Conservation (phyloP, 2,329 filamentous ascomycete genomes). For the Paracoccidioides lutzii region DNA sequence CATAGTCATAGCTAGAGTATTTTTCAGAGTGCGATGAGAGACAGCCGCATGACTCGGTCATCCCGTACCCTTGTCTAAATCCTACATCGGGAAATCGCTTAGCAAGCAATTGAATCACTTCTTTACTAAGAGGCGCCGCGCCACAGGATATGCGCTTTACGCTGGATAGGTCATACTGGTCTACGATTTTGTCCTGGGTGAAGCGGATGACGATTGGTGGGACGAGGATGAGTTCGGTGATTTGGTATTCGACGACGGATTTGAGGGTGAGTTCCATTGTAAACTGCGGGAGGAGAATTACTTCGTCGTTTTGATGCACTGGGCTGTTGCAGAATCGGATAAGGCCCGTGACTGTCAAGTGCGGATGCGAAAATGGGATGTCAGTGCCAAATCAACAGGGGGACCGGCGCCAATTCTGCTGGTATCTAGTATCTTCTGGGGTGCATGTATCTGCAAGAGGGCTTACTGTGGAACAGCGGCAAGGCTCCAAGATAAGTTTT, state of each 20-base stretch:
- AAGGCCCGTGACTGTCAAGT: conserved; percentile 39
- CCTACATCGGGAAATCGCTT: conserved; percentile 44
- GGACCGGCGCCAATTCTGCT: neutral
- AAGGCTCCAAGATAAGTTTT: conserved; percentile 45
- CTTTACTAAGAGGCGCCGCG: conserved; percentile 39
- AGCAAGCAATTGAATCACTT: conserved; percentile 25
- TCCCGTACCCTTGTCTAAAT: conserved; percentile 50
- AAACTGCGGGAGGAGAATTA: conserved; percentile 52
- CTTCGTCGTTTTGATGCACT: conserved; percentile 54
- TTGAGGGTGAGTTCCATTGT: conserved; percentile 47
- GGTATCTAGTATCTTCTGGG: neutral
- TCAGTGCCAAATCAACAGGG: neutral
- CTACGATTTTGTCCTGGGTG: conserved; percentile 35
- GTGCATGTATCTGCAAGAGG: neutral
- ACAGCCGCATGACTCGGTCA: conserved; percentile 22
- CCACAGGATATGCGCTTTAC: conserved; percentile 44
- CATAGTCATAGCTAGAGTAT: conserved; percentile 35
- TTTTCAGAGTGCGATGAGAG: conserved; percentile 47
- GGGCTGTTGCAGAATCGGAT: conserved; percentile 41
- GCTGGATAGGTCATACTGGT: conserved; percentile 36
- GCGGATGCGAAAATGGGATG: too few species aligned
- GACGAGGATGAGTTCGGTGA: conserved; percentile 45
- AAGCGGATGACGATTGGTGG: conserved; percentile 49
- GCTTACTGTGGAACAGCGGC: conserved; percentile 44
- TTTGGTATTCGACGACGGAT: conserved; percentile 39